phyloP scores from a whole-genome alignment of 2,329 filamentous ascomycete genomes.

The Pestalotiopsis fici region DNA sequence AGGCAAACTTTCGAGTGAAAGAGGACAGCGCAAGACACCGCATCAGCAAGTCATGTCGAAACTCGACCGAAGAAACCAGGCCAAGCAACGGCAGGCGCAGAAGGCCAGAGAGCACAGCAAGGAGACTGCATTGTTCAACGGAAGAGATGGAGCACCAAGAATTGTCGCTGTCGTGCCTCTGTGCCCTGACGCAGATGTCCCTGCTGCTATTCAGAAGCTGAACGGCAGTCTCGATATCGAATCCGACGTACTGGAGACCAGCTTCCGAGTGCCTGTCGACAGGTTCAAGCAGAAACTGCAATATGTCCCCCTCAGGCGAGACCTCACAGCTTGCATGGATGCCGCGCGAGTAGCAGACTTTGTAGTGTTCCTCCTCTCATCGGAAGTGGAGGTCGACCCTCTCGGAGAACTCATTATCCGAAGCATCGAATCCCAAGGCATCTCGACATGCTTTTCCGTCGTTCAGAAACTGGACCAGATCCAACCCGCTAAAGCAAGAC shows the following conservation, averaged over 20 bases:
- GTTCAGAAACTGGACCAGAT: constrained; percentile 79
- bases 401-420: constrained; percentile 83
- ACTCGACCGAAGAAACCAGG: constrained; percentile 91
- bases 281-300: constrained; percentile 94
- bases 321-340: constrained; percentile 78
- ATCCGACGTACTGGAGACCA: constrained; percentile 59
- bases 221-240: constrained; percentile 81
- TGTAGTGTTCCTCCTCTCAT: constrained; percentile 82
- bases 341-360: constrained; percentile 89
- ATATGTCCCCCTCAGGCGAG: constrained; percentile 74
- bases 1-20: constrained; percentile 81
- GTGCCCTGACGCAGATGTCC: constrained; percentile 69
- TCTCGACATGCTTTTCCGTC: constrained; percentile 87
- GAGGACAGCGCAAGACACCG: constrained; percentile 78
- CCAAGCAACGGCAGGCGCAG: constrained; percentile 81
- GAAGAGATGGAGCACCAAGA: constrained; percentile 81
- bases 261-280: constrained; percentile 71
- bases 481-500: constrained; percentile 76
- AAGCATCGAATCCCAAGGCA: constrained; percentile 88
- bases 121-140: constrained; percentile 80
- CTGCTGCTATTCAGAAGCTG: constrained; percentile 67
- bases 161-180: constrained; percentile 88
- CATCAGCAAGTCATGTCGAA: constrained; percentile 98
- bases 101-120: constrained; percentile 84
- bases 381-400: constrained; percentile 80